Base-by-base conservation (phyloP, 2,329 filamentous ascomycete species). In the Elsinoe fawcettii region DNA sequence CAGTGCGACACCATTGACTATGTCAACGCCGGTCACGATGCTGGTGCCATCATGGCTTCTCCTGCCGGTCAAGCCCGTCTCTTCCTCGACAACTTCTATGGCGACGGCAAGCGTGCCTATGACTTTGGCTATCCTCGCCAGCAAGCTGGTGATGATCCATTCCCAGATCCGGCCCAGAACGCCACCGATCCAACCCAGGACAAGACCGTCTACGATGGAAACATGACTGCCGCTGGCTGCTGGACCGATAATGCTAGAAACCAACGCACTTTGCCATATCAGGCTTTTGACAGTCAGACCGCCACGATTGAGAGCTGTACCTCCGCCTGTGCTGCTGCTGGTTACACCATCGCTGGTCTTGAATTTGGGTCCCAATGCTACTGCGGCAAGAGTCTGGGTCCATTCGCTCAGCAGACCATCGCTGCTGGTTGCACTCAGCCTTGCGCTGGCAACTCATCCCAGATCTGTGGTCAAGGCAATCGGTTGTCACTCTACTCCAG, bases 71-170 rank as follows among this genome's bases (percentile, higher is more conserved):
- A 63, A 41, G 67, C 68, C 51, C 66, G 70, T 39, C 62, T 72
- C 11, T 72, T 72, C 64, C 60, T 64, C 4, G 70, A 72, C 62
- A 72, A 72, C 62, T 71, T 70, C 59, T 66, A 67, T 57, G 69
- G 70, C 30, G 63, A 66, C 32, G 65, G 66, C 37, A 64, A 60
- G 20, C 65, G 64, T 22, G 64, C 68, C 12, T 70, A 67, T 56
- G 70, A 72, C 57, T 69, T 69, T 56, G 69, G 69, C 11, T 71
- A 70, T 58, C 70, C 70, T 34, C 65, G 70, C 41, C 62, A 64
- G 30, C 64, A 68, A 53, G 41, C 57, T 23, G 66, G 67, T 20
- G 70, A 72, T 51, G 64, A 68, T 36, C 68, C 68, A 1, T 69
- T 59, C 58, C 70, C 70, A 1, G 63, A 71, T 30, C 69, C 69